Evolutionary conservation across 257 asterid genomes (phyloP).

Genomic region (Ajuga chamaepitys): DNA sequence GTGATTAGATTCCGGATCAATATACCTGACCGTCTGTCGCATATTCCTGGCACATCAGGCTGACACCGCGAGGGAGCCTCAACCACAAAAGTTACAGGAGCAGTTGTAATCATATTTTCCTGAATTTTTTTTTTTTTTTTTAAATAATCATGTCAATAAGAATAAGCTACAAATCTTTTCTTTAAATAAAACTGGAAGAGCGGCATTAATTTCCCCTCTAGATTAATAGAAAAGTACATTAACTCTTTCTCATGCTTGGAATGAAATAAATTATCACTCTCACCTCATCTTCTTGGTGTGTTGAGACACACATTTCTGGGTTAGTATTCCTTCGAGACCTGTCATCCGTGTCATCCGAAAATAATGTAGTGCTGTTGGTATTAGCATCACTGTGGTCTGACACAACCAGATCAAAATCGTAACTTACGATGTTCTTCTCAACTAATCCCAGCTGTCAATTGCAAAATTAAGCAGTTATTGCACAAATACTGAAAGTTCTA

Average conservation of each 20-base stretch:
- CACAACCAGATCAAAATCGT: slow-evolving; percentile 72
- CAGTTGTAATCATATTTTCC: slow-evolving; percentile 36
- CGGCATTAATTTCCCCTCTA: not conserved
- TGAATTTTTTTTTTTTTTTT: too few species aligned
- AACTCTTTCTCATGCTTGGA: not conserved
- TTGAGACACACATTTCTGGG: slow-evolving; percentile 51
- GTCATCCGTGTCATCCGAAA: slow-evolving; percentile 94
- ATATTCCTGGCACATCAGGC: slow-evolving; percentile 49
- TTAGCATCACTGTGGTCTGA: slow-evolving; percentile 96
- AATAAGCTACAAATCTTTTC: not conserved
- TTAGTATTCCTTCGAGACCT: slow-evolving; percentile 50
- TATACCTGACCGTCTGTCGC: slow-evolving; percentile 58
- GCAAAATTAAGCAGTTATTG: slow-evolving; percentile 14
- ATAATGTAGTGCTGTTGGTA: slow-evolving; percentile 89
- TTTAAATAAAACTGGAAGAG: not conserved
- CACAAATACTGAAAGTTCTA: not conserved
- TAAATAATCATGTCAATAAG: not conserved
- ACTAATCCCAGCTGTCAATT: slow-evolving; percentile 87
- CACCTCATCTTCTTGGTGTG: slow-evolving; percentile 71
- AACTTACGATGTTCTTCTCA: slow-evolving; percentile 82
- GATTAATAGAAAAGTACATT: not conserved
- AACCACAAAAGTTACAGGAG: slow-evolving; percentile 30
- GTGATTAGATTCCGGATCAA: slow-evolving; percentile 7
- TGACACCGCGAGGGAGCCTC: slow-evolving; percentile 34
- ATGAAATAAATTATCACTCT: not conserved